These are phyloP conservation scores for Botrytis pseudocinerea DNA, from an alignment of 2,329 filamentous ascomycete species.

Conservation along the genomic window DNA sequence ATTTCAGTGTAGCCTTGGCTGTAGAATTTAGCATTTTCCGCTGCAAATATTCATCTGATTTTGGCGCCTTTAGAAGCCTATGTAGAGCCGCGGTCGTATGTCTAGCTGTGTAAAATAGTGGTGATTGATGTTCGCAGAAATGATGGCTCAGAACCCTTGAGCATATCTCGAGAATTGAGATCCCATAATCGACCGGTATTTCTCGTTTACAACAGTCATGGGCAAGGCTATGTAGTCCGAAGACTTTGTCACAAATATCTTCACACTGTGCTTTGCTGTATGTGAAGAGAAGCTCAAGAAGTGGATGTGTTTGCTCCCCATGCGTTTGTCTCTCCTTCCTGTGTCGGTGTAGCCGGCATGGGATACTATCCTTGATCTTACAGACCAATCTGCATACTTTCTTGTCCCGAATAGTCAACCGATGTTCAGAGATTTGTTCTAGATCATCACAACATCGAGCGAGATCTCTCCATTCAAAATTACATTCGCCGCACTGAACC, in stretches of 20 bases:
- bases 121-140: not conserved
- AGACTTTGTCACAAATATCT: not conserved
- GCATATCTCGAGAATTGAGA: not conserved
- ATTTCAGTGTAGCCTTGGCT: not conserved
- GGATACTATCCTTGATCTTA: not conserved
- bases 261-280: not conserved
- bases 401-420: conserved; percentile 1
- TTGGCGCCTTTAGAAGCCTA: not conserved
- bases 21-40: not conserved
- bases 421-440: not conserved
- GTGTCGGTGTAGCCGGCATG: not conserved
- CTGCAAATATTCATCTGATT: not conserved
- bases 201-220: not conserved
- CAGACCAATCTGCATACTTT: not conserved
- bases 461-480: not conserved
- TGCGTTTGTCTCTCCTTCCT: not conserved
- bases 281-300: not conserved
- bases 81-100: not conserved
- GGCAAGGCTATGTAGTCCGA: not conserved
- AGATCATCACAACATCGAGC: not conserved
- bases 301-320: not conserved
- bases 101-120: not conserved
- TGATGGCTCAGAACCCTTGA: not conserved
- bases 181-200: not conserved
- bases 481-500: conserved; percentile 4